Percentiles rank a stretch among this genome's conserved stretches.
These are phyloP conservation scores for Xylaria longipes DNA, from an alignment of 495 filamentous ascomycete species.

Conservation along the genomic window DNA sequence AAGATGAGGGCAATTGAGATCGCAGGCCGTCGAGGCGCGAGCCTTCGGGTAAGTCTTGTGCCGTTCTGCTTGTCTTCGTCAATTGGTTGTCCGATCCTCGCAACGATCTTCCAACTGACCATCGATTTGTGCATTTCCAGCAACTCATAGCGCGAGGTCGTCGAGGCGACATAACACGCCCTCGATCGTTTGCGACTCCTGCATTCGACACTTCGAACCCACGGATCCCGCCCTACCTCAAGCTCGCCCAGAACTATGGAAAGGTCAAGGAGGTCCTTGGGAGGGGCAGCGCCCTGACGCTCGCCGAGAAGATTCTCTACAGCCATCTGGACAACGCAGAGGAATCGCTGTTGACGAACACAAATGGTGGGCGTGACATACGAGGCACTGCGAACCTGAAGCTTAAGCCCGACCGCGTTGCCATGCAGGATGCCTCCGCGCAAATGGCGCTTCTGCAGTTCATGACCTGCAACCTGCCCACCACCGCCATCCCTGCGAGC, in stretches of 20 bases:
- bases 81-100: background rate
- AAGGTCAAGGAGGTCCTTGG: constrained; percentile 77
- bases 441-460: constrained; percentile 99
- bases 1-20: constrained; percentile 41
- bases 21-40: constrained; percentile 36
- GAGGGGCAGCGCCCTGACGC: constrained; percentile 69
- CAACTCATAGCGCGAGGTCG: constrained; percentile 31
- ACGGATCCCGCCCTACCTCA: constrained; percentile 53
- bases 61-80: background rate
- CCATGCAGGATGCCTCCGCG: constrained; percentile 98
- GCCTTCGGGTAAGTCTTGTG: constrained; percentile 32
- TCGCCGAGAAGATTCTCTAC: constrained; percentile 98
- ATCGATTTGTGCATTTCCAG: constrained; percentile 20
- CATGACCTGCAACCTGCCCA: constrained; percentile 92
- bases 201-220: constrained; percentile 39
- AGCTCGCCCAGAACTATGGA: constrained; percentile 53
- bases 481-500: constrained; percentile 93
- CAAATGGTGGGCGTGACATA: constrained; percentile 78
- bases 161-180: constrained; percentile 33
- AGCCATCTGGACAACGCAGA: constrained; percentile 88
- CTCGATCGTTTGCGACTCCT: constrained; percentile 40
- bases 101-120: background rate
- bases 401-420: constrained; percentile 95
- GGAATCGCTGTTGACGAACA: constrained; percentile 81
- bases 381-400: constrained; percentile 92